phyloP scores from a whole-genome alignment of 805 yeast species.

The Yamadazyma laniorum region DNA sequence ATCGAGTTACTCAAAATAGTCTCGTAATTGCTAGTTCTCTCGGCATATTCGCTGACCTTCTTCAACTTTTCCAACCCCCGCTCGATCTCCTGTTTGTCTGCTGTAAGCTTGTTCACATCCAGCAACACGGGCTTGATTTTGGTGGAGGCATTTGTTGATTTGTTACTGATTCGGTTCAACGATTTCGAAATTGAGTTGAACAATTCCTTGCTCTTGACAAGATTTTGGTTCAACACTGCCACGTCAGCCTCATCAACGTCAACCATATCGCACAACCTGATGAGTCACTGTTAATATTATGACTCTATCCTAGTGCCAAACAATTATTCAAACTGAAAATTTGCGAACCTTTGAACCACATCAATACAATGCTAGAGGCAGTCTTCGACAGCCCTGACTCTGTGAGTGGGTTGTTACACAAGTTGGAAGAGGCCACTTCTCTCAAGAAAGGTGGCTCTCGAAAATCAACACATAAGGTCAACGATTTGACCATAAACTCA shows the following conservation, averaged over 20 bases:
- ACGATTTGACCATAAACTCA: conserved; percentile 16
- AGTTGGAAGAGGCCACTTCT: conserved; percentile 19
- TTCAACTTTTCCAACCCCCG: conserved; percentile 49
- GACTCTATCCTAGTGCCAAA: no score
- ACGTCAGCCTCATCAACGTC: conserved; percentile 82
- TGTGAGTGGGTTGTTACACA: conserved; percentile 17
- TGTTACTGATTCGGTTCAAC: conserved; percentile 50
- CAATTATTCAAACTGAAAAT: no score
- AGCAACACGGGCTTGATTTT: conserved; percentile 71
- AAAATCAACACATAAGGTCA: conserved; percentile 11
- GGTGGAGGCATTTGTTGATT: conserved; percentile 54
- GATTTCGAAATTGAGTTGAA: conserved; percentile 56
- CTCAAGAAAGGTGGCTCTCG: conserved; percentile 21
- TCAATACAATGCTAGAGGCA: conserved; percentile 4
- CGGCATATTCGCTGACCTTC: conserved; percentile 54
- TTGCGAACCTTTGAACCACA: neutral
- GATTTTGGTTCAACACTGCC: conserved; percentile 73
- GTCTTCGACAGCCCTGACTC: conserved; percentile 15
- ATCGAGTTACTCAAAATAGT: conserved; percentile 30
- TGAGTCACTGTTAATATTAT: no score
- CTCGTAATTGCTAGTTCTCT: conserved; percentile 41
- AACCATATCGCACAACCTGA: conserved; percentile 14
- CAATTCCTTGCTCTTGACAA: conserved; percentile 55
- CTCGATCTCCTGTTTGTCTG: conserved; percentile 56
- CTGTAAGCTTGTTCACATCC: conserved; percentile 55